These are phyloP conservation scores for Ceratocystis variospora DNA, from an alignment of 2,329 filamentous ascomycete species.

Conservation along the genomic window DNA sequence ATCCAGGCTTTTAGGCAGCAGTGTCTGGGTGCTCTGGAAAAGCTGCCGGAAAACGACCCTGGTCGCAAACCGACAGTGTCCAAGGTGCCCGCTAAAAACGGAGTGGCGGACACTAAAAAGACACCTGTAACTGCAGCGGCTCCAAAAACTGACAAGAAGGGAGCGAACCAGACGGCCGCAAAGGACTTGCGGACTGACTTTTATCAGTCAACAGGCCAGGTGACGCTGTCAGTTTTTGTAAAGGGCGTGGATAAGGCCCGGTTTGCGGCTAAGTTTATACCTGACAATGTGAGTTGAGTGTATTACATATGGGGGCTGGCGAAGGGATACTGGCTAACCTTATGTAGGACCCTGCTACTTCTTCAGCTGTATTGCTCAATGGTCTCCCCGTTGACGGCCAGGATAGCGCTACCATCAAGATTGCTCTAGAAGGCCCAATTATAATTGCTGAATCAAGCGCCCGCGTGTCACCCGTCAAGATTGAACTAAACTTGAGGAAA, in stretches of 20 bases:
- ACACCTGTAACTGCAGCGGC: neutral
- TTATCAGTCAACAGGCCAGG: conserved; percentile 20
- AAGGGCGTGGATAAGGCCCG: conserved; percentile 31
- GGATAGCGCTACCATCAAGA: conserved; percentile 8
- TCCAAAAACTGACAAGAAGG: conserved; percentile 4
- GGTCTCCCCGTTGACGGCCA: conserved; percentile 13
- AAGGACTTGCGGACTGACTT: conserved; percentile 22
- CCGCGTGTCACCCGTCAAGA: conserved; percentile 59
- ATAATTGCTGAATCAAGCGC: conserved; percentile 38
- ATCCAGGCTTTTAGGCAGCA: conserved; percentile 28
- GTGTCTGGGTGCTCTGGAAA: conserved; percentile 33
- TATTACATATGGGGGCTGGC: conserved; percentile 2
- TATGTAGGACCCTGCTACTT: neutral
- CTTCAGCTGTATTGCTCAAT: conserved; percentile 4
- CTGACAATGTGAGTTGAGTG: conserved; percentile 19
- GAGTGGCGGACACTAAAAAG: neutral
- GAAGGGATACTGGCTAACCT: neutral
- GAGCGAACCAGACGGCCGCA: conserved; percentile 19
- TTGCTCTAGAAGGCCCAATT: conserved; percentile 8
- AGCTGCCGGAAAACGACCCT: conserved; percentile 32
- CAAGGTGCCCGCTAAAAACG: conserved; percentile 18
- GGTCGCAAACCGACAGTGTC: conserved; percentile 34
- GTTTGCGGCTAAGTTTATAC: conserved; percentile 26
- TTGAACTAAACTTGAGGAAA: conserved; percentile 65
- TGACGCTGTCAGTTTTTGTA: conserved; percentile 32